These are phyloP conservation scores for Ceratocystis variospora DNA, from an alignment of 2,329 filamentous ascomycete genomes.

Conservation along the genomic window DNA sequence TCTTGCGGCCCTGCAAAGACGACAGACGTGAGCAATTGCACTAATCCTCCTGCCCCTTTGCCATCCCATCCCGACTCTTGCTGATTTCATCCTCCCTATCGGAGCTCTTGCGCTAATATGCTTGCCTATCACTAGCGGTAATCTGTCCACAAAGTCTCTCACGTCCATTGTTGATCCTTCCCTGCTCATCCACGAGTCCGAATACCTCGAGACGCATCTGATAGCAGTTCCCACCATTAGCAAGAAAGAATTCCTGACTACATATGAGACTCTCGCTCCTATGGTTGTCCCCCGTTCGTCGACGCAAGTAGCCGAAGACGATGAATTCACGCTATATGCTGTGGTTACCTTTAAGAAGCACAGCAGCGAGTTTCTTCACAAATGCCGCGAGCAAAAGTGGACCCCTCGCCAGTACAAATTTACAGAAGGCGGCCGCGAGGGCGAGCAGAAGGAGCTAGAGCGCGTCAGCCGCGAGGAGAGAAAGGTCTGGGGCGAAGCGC, in stretches of 20 bases:
- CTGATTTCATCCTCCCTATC: not conserved
- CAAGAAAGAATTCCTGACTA: slow-evolving; percentile 77
- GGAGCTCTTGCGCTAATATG: slow-evolving; percentile 15
- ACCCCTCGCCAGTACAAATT: slow-evolving; percentile 90
- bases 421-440: slow-evolving; percentile 75
- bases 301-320: slow-evolving; percentile 64
- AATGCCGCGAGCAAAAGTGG: slow-evolving; percentile 87
- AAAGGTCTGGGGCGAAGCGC: slow-evolving; percentile 83
- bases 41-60: not conserved
- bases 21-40: slow-evolving; percentile 56
- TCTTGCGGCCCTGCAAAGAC: slow-evolving; percentile 66
- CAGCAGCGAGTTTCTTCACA: slow-evolving; percentile 73
- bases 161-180: slow-evolving; percentile 73
- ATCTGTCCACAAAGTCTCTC: slow-evolving; percentile 85
- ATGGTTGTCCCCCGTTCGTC: slow-evolving; percentile 93
- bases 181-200: slow-evolving; percentile 72
- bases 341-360: slow-evolving; percentile 93
- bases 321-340: slow-evolving; percentile 77
- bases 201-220: slow-evolving; percentile 93
- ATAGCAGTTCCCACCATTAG: slow-evolving; percentile 69
- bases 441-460: slow-evolving; percentile 77
- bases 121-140: slow-evolving; percentile 46
- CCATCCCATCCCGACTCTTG: not conserved
- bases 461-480: slow-evolving; percentile 70
- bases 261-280: slow-evolving; percentile 73